Percentiles rank a stretch among this genome's conserved stretches.
These are phyloP conservation scores for Colletotrichum melonis DNA, from an alignment of 2,329 filamentous ascomycete species.

Conservation along the genomic window DNA sequence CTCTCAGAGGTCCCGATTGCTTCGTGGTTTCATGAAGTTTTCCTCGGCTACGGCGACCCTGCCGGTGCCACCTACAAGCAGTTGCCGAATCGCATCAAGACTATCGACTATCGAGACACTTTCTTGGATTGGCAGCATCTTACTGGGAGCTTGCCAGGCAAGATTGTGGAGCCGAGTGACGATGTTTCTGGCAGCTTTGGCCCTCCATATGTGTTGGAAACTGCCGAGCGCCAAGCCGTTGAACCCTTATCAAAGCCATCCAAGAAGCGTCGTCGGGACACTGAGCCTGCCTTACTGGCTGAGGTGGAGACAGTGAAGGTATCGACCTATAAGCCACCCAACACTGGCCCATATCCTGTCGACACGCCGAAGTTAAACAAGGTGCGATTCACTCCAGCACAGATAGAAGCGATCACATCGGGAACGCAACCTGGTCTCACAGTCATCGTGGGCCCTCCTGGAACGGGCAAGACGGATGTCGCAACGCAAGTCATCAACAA, in stretches of 20 bases:
- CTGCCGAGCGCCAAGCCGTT: constrained; percentile 64
- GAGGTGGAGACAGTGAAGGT: constrained; percentile 79
- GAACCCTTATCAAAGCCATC: constrained; percentile 68
- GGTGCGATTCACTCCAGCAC: constrained; percentile 89
- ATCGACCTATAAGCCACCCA: constrained; percentile 89
- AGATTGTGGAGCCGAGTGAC: constrained; percentile 82
- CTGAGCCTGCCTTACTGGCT: constrained; percentile 72
- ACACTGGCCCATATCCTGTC: constrained; percentile 88
- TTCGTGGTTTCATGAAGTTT: constrained; percentile 95
- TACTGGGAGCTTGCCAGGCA: constrained; percentile 88
- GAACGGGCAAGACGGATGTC: constrained; percentile 99
- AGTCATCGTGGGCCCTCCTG: constrained; percentile 92
- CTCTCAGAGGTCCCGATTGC: constrained; percentile 88
- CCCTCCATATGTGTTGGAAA: constrained; percentile 88
- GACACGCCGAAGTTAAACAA: constrained; percentile 85
- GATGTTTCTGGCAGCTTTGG: constrained; percentile 79
- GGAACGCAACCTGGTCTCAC: constrained; percentile 95
- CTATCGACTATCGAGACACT: constrained; percentile 91
- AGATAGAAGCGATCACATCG: constrained; percentile 92
- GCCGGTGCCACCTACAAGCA: constrained; percentile 88
- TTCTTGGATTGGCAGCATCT: constrained; percentile 97
- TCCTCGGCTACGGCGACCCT: constrained; percentile 96
- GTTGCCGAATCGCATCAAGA: constrained; percentile 80
- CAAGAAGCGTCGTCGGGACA: constrained; percentile 89
- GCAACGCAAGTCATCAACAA: constrained; percentile 99